Evolutionary conservation across 179 eudicot species (phyloP).

Genomic region (Carnegiea gigantea): DNA sequence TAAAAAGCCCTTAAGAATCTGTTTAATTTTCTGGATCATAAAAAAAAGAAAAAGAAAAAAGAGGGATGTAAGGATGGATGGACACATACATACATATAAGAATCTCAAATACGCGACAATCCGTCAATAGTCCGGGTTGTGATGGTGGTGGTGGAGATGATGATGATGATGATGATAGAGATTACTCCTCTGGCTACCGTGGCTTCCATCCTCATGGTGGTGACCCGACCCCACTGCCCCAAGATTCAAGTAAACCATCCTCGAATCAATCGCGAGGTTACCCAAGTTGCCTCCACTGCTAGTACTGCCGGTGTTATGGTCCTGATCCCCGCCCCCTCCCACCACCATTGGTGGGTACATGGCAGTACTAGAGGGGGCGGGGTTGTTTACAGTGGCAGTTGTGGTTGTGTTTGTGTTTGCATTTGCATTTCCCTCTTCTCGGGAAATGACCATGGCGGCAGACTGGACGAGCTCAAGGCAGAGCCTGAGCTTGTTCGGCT

Average conservation of each 20-base stretch:
- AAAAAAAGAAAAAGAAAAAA: too few relatives aligned
- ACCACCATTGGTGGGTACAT: conserved; percentile 41
- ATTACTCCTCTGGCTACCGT: conserved; percentile 26
- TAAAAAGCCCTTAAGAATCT: not conserved
- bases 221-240: conserved; percentile 33
- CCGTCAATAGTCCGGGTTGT: conserved; percentile 27
- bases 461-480: conserved; percentile 89
- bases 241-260: conserved; percentile 78
- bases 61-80: too few relatives aligned
- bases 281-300: conserved; percentile 39
- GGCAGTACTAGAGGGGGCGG: conserved; percentile 19
- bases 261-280: conserved; percentile 55
- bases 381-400: not conserved
- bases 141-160: conserved; percentile 21
- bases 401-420: conserved; percentile 5
- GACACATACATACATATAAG: not conserved
- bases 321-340: conserved; percentile 31
- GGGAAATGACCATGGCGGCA: conserved; percentile 81
- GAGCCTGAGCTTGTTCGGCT: conserved; percentile 83
- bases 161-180: conserved; percentile 15
- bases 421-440: conserved; percentile 56
- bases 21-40: too few relatives aligned
- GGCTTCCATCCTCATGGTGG: conserved; percentile 41
- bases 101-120: not conserved
- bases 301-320: conserved; percentile 31